A percentile compares a stretch with the other conserved stretches of the same genome.
Conservation (phyloP, 2,329 filamentous ascomycete species). For the Septoria petroselini region DNA sequence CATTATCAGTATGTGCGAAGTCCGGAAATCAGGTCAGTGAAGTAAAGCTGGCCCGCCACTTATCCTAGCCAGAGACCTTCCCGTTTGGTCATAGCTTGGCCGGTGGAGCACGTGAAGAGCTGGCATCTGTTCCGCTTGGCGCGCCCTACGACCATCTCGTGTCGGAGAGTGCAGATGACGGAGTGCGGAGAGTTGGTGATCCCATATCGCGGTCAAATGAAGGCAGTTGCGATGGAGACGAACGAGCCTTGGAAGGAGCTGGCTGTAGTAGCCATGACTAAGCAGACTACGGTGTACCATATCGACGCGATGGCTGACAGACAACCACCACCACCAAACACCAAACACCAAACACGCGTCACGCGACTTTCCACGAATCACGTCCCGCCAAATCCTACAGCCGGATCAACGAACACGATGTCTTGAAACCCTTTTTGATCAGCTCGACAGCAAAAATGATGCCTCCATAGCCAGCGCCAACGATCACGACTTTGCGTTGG, state of each 20-base stretch:
- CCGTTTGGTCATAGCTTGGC: conserved; percentile 11
- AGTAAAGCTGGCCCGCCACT: not conserved
- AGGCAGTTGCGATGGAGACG: no score
- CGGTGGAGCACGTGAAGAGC: not conserved
- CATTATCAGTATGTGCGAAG: conserved; percentile 11
- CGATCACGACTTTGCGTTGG: conserved; percentile 33
- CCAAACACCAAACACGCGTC: no score
- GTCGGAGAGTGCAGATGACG: no score
- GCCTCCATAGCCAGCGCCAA: conserved; percentile 48
- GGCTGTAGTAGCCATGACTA: no score
- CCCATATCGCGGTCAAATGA: no score
- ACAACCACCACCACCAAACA: no score
- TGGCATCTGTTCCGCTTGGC: no score
- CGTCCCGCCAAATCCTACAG: conserved; percentile 49
- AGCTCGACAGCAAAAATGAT: conserved; percentile 44
- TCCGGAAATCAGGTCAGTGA: not conserved
- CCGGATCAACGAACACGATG: conserved; percentile 46
- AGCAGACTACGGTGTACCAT: no score
- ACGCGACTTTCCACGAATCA: conserved; percentile 40
- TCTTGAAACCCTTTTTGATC: conserved; percentile 42
- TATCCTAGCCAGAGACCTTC: conserved; percentile 17
- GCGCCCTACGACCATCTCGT: no score
- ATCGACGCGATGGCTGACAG: no score
- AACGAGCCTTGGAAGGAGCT: no score
- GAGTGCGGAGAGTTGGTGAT: no score